phyloP scores from a whole-genome alignment of 1,139 yeast species.

The Hansenula lynferdii region DNA sequence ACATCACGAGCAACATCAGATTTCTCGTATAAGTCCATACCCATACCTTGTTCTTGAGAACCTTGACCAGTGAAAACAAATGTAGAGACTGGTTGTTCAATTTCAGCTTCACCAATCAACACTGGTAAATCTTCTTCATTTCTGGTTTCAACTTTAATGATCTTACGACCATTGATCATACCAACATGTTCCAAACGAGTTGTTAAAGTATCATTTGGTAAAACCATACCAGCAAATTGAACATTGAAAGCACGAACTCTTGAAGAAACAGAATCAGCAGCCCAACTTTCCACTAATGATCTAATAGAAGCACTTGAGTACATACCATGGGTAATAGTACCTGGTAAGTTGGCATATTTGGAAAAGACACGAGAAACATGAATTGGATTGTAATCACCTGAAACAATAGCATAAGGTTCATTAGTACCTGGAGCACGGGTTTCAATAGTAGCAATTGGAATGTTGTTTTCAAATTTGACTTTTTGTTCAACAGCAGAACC shows the following conservation, averaged over 20 bases:
- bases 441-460: constrained; percentile 68
- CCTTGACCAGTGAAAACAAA: constrained; percentile 99
- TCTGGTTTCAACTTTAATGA: constrained; percentile 85
- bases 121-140: constrained; percentile 80
- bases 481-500: constrained; percentile 96
- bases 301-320: constrained; percentile 95
- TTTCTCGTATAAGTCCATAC: constrained; percentile 94
- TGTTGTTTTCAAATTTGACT: constrained; percentile 80
- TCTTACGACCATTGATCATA: constrained; percentile 99
- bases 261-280: constrained; percentile 93
- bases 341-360: constrained; percentile 87
- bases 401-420: constrained; percentile 94
- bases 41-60: constrained; percentile 99
- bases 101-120: constrained; percentile 93
- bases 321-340: constrained; percentile 99
- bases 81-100: constrained; percentile 95
- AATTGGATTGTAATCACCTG: constrained; percentile 98
- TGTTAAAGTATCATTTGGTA: constrained; percentile 88
- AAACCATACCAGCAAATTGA: constrained; percentile 92
- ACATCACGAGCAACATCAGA: constrained; percentile 91
- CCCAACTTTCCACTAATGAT: constrained; percentile 95
- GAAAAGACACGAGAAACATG: constrained; percentile 97
- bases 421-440: constrained; percentile 61
- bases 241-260: constrained; percentile 95
- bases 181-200: constrained; percentile 94